Base-by-base conservation (phyloP, 768 basidiomycete species). In the Tephrocybe sp. region DNA sequence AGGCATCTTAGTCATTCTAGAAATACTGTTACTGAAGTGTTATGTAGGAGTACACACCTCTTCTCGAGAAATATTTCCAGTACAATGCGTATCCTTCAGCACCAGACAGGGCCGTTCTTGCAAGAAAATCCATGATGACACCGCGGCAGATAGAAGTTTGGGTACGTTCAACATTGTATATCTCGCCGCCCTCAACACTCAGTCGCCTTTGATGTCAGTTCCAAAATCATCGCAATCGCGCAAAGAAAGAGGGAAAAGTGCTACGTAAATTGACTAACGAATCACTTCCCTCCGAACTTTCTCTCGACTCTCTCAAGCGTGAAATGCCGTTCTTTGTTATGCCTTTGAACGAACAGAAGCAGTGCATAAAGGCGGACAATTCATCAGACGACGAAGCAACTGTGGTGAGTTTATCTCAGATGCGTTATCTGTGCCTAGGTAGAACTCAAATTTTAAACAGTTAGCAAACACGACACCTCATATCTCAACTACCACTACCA, bases 121-220 rank as follows among this genome's bases (percentile, higher is more conserved):
- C 81, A 0, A 48, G 62, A 16, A 75, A 75, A 40, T 69, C 75
- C 0, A 55, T 58, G 26, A 80, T 82, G 78, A 59, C 70, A 0
- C 58, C 58, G 0, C 53, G 73, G 1, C 80, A 83, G 50, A 79
- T 83, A 5, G 75, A 78, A 57, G 75, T 80, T 43, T 83, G 81
- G 81, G 79, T 80, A 52, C 1, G 69, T 36, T 13, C n/a, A 4
- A 2, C 13, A 16, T 11, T 12, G 9, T 42, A 13, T 25, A 27
- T 43, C 6, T n/a, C 28, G 26, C 24, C 15, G n/a, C 13, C 28
- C 12, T 25, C 25, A 15, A 22, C 8, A 7, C 12, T 37, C 8
- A 30, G 28, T 30, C 5, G 6, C 18, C 21, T n/a, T 8, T 19
- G 13, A 13, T 41, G 13, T 1, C 41, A 82, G 80, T 82, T 82